Evolutionary conservation across 495 filamentous ascomycete species (phyloP).

Genomic region (Penicillium nucicola): DNA sequence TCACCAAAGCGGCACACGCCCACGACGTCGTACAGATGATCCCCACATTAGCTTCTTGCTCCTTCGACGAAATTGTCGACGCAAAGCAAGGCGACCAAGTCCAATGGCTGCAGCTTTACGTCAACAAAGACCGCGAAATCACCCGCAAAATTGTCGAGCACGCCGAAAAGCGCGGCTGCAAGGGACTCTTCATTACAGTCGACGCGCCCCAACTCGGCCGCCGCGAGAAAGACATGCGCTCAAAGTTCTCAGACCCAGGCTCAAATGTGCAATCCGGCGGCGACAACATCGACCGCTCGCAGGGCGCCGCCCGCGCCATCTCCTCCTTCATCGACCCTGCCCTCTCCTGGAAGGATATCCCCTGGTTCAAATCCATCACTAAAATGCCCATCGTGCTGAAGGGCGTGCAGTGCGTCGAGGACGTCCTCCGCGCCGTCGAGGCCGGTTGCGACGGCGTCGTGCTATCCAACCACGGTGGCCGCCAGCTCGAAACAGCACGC

Average conservation of each 20-base stretch:
- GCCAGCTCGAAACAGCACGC: conserved; percentile 91
- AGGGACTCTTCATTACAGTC: conserved; percentile 96
- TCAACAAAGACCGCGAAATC: conserved; percentile 93
- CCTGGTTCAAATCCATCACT: conserved; percentile 90
- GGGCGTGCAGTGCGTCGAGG: conserved; percentile 93
- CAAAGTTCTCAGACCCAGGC: conserved; percentile 83
- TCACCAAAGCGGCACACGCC: conserved; percentile 75
- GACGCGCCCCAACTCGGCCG: conserved; percentile 95
- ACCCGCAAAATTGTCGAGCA: conserved; percentile 88
- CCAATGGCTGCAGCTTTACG: conserved; percentile 97
- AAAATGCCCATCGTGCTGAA: conserved; percentile 97
- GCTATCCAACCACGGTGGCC: conserved; percentile 93
- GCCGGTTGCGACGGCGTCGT: conserved; percentile 87
- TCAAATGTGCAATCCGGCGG: conserved; percentile 75
- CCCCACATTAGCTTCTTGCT: conserved; percentile 94
- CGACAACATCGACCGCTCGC: conserved; percentile 70
- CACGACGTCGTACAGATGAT: conserved; percentile 97
- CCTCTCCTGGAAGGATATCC: conserved; percentile 90
- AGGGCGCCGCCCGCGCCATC: conserved; percentile 90
- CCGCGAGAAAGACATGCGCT: conserved; percentile 92
- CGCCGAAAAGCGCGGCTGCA: conserved; percentile 89
- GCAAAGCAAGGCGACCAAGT: conserved; percentile 76
- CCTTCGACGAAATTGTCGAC: conserved; percentile 95
- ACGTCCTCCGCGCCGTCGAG: conserved; percentile 84
- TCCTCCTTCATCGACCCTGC: conserved; percentile 93